Evolutionary conservation across 305 asterid species (phyloP).

Genomic region (Solanum aculeatissimum): DNA sequence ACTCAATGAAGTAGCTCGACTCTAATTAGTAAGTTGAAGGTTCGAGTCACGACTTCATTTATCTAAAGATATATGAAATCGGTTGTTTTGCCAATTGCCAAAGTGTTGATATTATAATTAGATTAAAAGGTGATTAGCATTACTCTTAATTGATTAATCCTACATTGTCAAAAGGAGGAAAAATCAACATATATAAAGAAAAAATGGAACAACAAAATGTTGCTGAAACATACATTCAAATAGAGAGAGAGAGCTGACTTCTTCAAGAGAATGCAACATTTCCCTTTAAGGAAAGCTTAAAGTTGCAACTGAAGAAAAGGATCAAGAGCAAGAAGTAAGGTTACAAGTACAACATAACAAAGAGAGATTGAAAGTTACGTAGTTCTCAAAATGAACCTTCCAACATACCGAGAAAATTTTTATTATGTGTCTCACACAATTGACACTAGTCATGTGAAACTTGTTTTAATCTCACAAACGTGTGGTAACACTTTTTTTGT

Average conservation of each 20-base stretch:
- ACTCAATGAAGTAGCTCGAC: too few relatives aligned
- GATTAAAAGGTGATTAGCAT: background rate
- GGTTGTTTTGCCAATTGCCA: background rate
- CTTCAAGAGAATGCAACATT: background rate
- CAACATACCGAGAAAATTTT: background rate
- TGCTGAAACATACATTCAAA: background rate
- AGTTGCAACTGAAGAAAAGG: background rate
- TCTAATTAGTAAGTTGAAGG: too few relatives aligned
- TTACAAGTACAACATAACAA: background rate
- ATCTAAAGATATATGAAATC: background rate
- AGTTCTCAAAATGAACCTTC: background rate
- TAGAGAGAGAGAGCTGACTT: background rate
- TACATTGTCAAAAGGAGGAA: background rate
- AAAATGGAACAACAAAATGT: background rate
- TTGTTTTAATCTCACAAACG: background rate
- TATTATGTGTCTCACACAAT: background rate
- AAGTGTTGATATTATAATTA: background rate
- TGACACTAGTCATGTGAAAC: background rate
- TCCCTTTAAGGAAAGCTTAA: background rate
- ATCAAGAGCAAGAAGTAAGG: background rate
- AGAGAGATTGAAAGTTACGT: background rate
- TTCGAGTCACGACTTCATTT: background rate
- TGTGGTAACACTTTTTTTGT: background rate
- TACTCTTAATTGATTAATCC: background rate
- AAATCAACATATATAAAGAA: background rate